phyloP scores from a whole-genome alignment of 75 land plant genomes.

The Ceratopteris richardii region DNA sequence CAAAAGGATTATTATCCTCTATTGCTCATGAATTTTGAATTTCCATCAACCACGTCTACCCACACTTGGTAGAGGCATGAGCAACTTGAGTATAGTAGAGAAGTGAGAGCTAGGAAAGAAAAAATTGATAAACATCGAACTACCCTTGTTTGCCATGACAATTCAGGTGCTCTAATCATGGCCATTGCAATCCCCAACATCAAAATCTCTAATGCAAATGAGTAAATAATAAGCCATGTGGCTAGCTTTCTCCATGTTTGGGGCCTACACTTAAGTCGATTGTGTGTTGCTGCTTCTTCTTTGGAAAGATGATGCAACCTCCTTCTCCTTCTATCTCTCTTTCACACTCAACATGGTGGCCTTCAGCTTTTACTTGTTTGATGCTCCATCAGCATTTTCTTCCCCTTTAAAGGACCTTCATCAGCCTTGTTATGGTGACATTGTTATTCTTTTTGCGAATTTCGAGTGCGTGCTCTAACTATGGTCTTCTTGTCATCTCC shows the following conservation, averaged over 20 bases:
- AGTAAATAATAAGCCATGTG: conserved; percentile 45
- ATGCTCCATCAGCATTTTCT: too few relatives aligned
- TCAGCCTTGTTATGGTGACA: too few relatives aligned
- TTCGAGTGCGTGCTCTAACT: too few relatives aligned
- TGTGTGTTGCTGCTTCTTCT: conserved; percentile 74
- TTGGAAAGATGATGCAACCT: conserved; percentile 67
- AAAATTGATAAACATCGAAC: conserved; percentile 70
- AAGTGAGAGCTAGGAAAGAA: conserved; percentile 46
- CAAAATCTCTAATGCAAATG: conserved; percentile 53
- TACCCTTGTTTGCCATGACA: conserved; percentile 77
- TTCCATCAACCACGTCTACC: too few relatives aligned
- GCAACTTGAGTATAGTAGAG: conserved; percentile 48
- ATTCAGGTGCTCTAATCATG: conserved; percentile 57
- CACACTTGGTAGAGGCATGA: conserved; percentile 53
- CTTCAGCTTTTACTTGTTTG: too few relatives aligned
- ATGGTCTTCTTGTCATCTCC: too few relatives aligned
- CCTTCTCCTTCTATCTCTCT: too few relatives aligned
- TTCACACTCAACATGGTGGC: too few relatives aligned
- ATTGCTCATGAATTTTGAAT: too few relatives aligned
- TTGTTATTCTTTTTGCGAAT: too few relatives aligned
- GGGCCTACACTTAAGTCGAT: conserved; percentile 56
- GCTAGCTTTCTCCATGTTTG: conserved; percentile 52
- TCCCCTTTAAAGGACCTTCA: too few relatives aligned
- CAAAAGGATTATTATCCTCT: too few relatives aligned
- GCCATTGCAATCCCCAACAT: conserved; percentile 56